phyloP scores from a whole-genome alignment of 2,329 filamentous ascomycete species.

The Colletotrichum lini region DNA sequence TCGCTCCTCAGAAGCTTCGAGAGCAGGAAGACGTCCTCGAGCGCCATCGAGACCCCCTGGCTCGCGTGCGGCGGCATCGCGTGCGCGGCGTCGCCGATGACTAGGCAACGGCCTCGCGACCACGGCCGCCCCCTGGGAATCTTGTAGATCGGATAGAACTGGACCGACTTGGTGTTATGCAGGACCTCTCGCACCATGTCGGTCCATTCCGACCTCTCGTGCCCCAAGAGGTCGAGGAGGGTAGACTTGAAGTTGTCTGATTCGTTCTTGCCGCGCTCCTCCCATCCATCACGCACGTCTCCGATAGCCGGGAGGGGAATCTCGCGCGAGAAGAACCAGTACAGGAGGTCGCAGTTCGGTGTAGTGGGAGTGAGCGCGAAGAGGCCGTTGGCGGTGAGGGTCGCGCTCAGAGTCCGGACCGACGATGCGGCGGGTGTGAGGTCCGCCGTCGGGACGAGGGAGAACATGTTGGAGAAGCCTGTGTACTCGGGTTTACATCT shows the following conservation, averaged over 20 bases:
- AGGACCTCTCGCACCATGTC: conserved; percentile 42
- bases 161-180: conserved; percentile 44
- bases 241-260: conserved; percentile 49
- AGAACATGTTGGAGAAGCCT: conserved; percentile 47
- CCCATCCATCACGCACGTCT: conserved; percentile 51
- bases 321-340: conserved; percentile 51
- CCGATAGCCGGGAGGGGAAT: conserved; percentile 47
- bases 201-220: conserved; percentile 50
- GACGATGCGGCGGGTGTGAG: conserved; percentile 15
- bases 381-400: conserved; percentile 49
- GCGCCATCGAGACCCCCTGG: conserved; percentile 68
- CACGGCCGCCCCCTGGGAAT: conserved; percentile 52
- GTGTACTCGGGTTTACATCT: conserved; percentile 51
- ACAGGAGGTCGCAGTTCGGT: conserved; percentile 45
- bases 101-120: conserved; percentile 57
- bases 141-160: conserved; percentile 55
- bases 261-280: conserved; percentile 48
- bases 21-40: conserved; percentile 68
- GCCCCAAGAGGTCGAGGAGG: conserved; percentile 45
- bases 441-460: conserved; percentile 44
- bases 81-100: conserved; percentile 72
- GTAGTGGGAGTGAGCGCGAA: conserved; percentile 48
- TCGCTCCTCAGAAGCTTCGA: conserved; percentile 53
- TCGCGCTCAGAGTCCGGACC: conserved; percentile 48
- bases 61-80: conserved; percentile 67